These are phyloP conservation scores for Coemansia sp. DNA, from an alignment of 192 early-diverging fungal genomes.

Conservation along the genomic window DNA sequence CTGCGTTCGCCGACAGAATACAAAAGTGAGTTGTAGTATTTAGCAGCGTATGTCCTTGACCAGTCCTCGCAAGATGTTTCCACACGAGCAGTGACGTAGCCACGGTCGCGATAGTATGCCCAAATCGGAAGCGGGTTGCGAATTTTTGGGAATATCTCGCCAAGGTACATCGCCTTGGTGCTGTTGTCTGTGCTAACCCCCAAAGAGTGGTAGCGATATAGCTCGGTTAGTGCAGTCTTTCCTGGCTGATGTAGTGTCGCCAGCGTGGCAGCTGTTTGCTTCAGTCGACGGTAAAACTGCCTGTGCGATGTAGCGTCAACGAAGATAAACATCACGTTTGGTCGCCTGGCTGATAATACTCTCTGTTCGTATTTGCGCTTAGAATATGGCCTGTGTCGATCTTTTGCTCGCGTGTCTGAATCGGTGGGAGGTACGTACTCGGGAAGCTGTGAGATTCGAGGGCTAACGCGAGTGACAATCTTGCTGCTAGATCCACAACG, in stretches of 20 bases:
- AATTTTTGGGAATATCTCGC: constrained; percentile 26
- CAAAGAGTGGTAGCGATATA: constrained; percentile 57
- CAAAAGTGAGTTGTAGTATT: constrained; percentile 14
- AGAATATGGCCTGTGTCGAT: background rate
- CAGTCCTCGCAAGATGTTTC: constrained; percentile 59
- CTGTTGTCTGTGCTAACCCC: constrained; percentile 58
- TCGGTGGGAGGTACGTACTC: constrained; percentile 21
- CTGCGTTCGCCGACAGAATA: constrained; percentile 38
- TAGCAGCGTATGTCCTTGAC: constrained; percentile 46
- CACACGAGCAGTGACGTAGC: constrained; percentile 56
- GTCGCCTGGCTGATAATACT: constrained; percentile 9
- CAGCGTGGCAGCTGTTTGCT: constrained; percentile 39
- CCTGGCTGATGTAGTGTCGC: constrained; percentile 31
- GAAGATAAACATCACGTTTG: constrained; percentile 57
- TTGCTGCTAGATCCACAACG: constrained; percentile 47
- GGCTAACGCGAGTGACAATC: constrained; percentile 39
- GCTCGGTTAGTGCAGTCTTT: constrained; percentile 43
- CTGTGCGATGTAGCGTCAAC: constrained; percentile 56
- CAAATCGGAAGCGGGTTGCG: constrained; percentile 55
- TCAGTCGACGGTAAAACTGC: constrained; percentile 58
- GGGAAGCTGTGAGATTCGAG: constrained; percentile 12
- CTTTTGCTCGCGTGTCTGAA: constrained; percentile 23
- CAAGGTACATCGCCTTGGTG: constrained; percentile 54
- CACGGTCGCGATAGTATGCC: constrained; percentile 58
- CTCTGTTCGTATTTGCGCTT: background rate